phyloP scores from a whole-genome alignment of 1,284 basidiomycete genomes.

The Apiotrichum gamsii region DNA sequence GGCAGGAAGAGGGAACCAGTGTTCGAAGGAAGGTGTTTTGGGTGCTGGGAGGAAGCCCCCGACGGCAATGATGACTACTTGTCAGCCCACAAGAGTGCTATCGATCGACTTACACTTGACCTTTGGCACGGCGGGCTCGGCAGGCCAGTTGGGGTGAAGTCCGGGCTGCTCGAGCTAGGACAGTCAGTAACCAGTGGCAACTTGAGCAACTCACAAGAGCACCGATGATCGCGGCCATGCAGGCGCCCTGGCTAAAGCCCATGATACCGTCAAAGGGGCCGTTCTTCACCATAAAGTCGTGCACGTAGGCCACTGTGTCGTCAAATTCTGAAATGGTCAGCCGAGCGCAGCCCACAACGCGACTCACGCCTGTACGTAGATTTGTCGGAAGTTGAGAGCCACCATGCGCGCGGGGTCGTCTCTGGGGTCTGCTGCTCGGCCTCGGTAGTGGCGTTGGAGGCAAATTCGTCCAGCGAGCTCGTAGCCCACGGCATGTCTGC shows the following conservation, averaged over 20 bases:
- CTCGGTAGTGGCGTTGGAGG: slow-evolving; percentile 53
- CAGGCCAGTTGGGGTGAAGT: slow-evolving; percentile 58
- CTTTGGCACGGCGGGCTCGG: slow-evolving; percentile 57
- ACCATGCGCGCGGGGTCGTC: slow-evolving; percentile 73
- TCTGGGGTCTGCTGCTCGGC: slow-evolving; percentile 54
- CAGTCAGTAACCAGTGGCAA: too few relatives aligned
- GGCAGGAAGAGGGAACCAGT: slow-evolving; percentile 44
- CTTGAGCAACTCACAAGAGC: slow-evolving; percentile 57
- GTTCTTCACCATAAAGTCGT: slow-evolving; percentile 45
- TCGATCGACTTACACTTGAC: slow-evolving; percentile 52
- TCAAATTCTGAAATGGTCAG: slow-evolving; percentile 53
- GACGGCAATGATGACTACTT: slow-evolving; percentile 54
- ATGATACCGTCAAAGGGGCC: slow-evolving; percentile 60
- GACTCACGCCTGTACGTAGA: slow-evolving; percentile 42
- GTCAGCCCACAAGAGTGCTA: slow-evolving; percentile 52
- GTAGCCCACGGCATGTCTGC: slow-evolving; percentile 58
- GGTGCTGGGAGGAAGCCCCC: slow-evolving; percentile 43
- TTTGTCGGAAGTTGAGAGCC: slow-evolving; percentile 53
- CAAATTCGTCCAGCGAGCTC: slow-evolving; percentile 52
- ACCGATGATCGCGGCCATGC: slow-evolving; percentile 65
- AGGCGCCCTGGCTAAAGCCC: slow-evolving; percentile 79
- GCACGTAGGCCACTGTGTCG: slow-evolving; percentile 52
- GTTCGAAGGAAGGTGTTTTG: slow-evolving; percentile 50
- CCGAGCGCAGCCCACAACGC: background rate
- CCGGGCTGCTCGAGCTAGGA: slow-evolving; percentile 54